These are phyloP conservation scores for Strobilomyces echinocephalus DNA, from an alignment of 768 basidiomycete species.

Conservation along the genomic window DNA sequence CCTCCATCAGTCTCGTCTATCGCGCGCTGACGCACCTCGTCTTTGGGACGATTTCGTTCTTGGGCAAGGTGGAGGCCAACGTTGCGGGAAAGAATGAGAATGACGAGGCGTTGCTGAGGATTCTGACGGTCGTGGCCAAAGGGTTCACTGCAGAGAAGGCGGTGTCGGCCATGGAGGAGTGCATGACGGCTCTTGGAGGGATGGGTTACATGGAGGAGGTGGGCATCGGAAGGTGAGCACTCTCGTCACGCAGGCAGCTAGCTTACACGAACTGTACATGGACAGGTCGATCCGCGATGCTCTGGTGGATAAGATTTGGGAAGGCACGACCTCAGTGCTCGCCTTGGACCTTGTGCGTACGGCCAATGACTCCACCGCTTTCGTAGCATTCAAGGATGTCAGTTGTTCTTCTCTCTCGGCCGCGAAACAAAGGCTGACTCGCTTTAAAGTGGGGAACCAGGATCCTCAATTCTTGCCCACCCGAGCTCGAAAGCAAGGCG, in stretches of 20 bases:
- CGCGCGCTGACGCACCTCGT: conserved; percentile 60
- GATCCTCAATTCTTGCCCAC: conserved; percentile 41
- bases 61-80: conserved; percentile 61
- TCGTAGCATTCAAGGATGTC: conserved; percentile 50
- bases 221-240: conserved; percentile 52
- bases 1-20: conserved; percentile 56
- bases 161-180: conserved; percentile 60
- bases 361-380: conserved; percentile 38
- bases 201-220: conserved; percentile 85
- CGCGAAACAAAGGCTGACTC: neutral
- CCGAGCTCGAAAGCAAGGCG: conserved; percentile 27
- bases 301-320: conserved; percentile 80
- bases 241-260: too few relatives aligned
- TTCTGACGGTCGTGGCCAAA: conserved; percentile 67
- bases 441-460: conserved; percentile 47
- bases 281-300: conserved; percentile 56
- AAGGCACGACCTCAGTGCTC: conserved; percentile 67
- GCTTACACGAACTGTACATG: neutral
- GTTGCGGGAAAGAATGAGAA: conserved; percentile 41
- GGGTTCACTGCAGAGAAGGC: conserved; percentile 67
- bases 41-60: conserved; percentile 48
- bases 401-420: conserved; percentile 28
- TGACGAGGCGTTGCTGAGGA: conserved; percentile 51
- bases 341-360: conserved; percentile 63
- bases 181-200: conserved; percentile 70